These are phyloP conservation scores for Leucogyrophana mollusca DNA, from an alignment of 768 basidiomycete genomes.

Conservation along the genomic window DNA sequence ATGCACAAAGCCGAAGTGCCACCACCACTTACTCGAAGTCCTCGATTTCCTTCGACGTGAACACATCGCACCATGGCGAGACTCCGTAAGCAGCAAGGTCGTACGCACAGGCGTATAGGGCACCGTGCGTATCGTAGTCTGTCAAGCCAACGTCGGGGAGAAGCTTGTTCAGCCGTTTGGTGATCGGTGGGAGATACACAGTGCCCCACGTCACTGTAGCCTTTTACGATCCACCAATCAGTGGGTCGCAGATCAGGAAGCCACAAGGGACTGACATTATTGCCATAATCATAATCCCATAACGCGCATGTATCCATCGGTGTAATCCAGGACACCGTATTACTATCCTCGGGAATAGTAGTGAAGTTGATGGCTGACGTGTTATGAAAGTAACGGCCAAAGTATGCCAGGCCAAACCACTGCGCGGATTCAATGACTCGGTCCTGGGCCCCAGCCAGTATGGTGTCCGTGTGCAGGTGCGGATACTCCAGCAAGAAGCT, in stretches of 20 bases:
- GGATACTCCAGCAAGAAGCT: conserved; percentile 8
- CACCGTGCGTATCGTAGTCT: conserved; percentile 31
- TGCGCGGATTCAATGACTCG: conserved; percentile 33
- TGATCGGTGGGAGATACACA: conserved; percentile 37
- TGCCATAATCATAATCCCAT: conserved; percentile 17
- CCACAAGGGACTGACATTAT: too few relatives aligned
- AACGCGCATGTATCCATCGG: conserved; percentile 36
- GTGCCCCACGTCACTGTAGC: conserved; percentile 28
- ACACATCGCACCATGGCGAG: conserved; percentile 35
- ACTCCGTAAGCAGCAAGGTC: conserved; percentile 29
- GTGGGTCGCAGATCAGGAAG: neutral
- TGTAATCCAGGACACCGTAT: conserved; percentile 34
- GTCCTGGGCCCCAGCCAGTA: conserved; percentile 4
- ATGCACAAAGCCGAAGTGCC: too few relatives aligned
- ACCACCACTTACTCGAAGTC: conserved; percentile 34
- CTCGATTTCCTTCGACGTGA: conserved; percentile 27
- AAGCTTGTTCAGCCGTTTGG: conserved; percentile 29
- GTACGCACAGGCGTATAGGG: conserved; percentile 37
- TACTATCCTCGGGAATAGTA: conserved; percentile 27
- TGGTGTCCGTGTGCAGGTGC: conserved; percentile 2
- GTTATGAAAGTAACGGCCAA: conserved; percentile 23
- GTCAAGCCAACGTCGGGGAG: conserved; percentile 30
- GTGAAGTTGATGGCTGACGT: conserved; percentile 18
- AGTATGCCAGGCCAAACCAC: conserved; percentile 36
- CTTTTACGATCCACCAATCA: conserved; percentile 15